These are phyloP conservation scores for Farysia itapuensis DNA, from an alignment of 1,284 basidiomycete species.

Conservation along the genomic window DNA sequence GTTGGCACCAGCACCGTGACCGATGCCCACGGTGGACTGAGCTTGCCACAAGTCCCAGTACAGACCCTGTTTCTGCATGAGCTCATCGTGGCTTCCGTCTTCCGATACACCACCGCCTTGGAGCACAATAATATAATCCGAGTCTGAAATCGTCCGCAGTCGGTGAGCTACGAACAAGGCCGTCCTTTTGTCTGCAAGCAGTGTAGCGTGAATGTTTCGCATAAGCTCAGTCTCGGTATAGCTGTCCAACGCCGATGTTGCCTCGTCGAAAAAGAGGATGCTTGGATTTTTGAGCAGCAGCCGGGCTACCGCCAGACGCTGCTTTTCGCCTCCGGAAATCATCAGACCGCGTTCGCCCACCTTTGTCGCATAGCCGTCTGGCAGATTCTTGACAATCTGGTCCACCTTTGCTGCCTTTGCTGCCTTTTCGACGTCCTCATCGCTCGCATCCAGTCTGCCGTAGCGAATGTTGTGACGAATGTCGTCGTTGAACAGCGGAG, in stretches of 20 bases:
- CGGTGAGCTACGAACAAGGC: slow-evolving; percentile 76
- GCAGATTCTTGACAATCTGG: slow-evolving; percentile 75
- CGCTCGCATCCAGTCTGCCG: slow-evolving; percentile 81
- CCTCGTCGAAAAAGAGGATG: slow-evolving; percentile 97
- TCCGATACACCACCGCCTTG: slow-evolving; percentile 45
- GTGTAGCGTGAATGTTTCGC: slow-evolving; percentile 82
- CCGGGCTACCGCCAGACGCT: slow-evolving; percentile 88
- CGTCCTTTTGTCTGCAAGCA: slow-evolving; percentile 77
- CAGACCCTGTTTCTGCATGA: slow-evolving; percentile 40
- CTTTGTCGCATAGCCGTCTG: slow-evolving; percentile 82
- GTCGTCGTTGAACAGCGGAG: slow-evolving; percentile 92
- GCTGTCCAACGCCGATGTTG: slow-evolving; percentile 92
- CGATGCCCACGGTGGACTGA: slow-evolving; percentile 33
- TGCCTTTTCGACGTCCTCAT: slow-evolving; percentile 82
- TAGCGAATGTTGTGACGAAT: slow-evolving; percentile 94
- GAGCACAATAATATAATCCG: slow-evolving; percentile 61
- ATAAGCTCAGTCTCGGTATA: slow-evolving; percentile 93
- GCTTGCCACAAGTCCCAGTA: slow-evolving; percentile 55
- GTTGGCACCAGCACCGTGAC: slow-evolving; percentile 37
- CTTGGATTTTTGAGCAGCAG: slow-evolving; percentile 89
- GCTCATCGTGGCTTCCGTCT: slow-evolving; percentile 45
- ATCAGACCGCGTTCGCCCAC: slow-evolving; percentile 95
- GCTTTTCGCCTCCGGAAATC: slow-evolving; percentile 98
- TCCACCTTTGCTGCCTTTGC: slow-evolving; percentile 85
- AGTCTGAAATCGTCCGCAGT: slow-evolving; percentile 83